Evolutionary conservation across 2,329 filamentous ascomycete species (phyloP), one percentile per base, ranked within the genome.

Genomic region (Dryadomyces sulphureus): DNA sequence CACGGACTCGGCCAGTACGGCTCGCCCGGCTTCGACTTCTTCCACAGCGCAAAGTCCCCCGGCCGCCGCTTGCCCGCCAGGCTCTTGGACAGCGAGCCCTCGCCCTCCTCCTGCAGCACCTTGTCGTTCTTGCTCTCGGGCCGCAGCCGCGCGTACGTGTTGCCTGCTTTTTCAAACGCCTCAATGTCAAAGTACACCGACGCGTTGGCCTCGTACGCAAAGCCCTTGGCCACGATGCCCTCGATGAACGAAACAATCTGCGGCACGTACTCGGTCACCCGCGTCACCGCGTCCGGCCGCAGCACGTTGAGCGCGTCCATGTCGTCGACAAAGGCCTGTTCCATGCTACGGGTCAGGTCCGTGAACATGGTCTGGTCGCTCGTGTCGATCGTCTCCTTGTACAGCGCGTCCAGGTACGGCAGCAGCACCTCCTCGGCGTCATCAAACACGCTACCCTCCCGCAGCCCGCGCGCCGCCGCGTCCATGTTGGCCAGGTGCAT

Each of bases 161-260:
- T 76, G 1, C 79, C 78, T 1, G 69, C 69, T 35, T 64, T 64
- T 56, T 84, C 79, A 59, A 84, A 84, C 0, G 73, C 70, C n/a
- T 70, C 66, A 49, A 82, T 83, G 54, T 84, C 80, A 53, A 84
- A 84, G 59, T 84, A 85, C 0, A 84, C 78, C 0, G 77, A 82
- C 1, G 77, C 79, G 53, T 80, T 75, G 1, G 68, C 62, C 30
- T 65, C 67, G 57, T 85, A 85, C 0, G 70, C 81, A 50, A 77
- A 83, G 1, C 73, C 72, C 49, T 83, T 80, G 38, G 70, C 61
- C n/a, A 82, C 68, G 44, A 85, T 81, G 52, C 72, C 73, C 54
- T 79, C 66, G 3, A 84, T 77, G 50, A 83, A 84, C 21, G 47
- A 11, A 39, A 56, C 52, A 55, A 84, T 83, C 57, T 82, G 70